Evolutionary conservation across 805 yeast species (phyloP), one percentile per base, ranked within the genome.

Genomic region (Teunomyces pallodes): DNA sequence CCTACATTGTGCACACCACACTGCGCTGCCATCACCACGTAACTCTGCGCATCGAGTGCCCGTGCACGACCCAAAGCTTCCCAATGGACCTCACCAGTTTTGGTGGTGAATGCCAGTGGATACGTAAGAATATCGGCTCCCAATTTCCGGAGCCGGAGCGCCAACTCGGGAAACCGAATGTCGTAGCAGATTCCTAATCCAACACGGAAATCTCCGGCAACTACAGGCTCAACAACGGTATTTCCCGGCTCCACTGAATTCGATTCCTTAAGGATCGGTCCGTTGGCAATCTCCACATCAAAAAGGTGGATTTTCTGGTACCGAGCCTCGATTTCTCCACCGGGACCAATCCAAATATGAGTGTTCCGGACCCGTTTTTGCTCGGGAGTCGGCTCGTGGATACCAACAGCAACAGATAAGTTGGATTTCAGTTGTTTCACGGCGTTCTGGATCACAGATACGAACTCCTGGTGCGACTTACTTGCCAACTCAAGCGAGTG

Each of bases 21-120:
- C 61, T 90, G 96, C 0, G 94, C 96, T 2, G 97, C 91, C 86
- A 90, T 80, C 3, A 92, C 72, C 5, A 91, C 96, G 63, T 79
- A 94, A 50, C 86, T 75, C 66, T 94, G 98, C 1, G 92, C 79
- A 61, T 91, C 96, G 9, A 92, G 78, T 3, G 98, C 98, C 42
- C 97, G 72, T 0, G 96, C 86, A 26, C 82, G 74, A 1, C 89
- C 97, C 45, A 92, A 71, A 1, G 80, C 64, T 46, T 82, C 82
- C 96, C 97, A 92, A 60, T 92, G 99, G 1, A 92, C 89, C 45
- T 82, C 82, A 0, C 99, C 99, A 0, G 98, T 92, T 53, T 84
- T 83, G 61, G 87, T 80, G 0, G 97, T 94, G 75, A 95, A 94
- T 0, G 98, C 98, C 24, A 95, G 85, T 0, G 99, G 98, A 57